These are phyloP conservation scores for Nicotiana knightiana DNA, from an alignment of 257 asterid genomes.

Conservation along the genomic window DNA sequence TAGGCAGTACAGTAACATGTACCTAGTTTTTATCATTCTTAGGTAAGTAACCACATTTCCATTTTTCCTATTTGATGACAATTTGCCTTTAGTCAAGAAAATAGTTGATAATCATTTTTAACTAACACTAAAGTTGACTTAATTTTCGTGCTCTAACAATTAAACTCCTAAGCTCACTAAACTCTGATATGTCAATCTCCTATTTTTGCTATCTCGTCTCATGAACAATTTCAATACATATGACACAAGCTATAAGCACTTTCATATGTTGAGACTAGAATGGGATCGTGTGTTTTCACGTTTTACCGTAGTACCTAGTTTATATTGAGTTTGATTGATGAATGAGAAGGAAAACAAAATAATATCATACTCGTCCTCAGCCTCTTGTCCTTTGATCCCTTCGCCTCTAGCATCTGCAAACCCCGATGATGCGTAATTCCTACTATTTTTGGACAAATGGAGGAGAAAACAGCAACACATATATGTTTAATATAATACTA, in stretches of 20 bases:
- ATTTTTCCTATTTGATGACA: not conserved
- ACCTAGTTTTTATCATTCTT: not conserved
- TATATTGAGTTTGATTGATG: not conserved
- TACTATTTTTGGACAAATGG: too few relatives aligned
- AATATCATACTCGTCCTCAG: not conserved
- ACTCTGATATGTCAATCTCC: too few relatives aligned
- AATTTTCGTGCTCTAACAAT: too few relatives aligned
- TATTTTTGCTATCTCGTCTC: not conserved
- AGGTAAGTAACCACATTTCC: not conserved
- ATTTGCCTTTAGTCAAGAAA: not conserved
- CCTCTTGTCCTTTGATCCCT: not conserved
- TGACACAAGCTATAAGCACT: not conserved
- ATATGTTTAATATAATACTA: too few relatives aligned
- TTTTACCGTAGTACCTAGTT: not conserved
- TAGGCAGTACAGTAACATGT: not conserved
- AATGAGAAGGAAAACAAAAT: not conserved
- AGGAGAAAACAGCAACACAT: too few relatives aligned
- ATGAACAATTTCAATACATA: too few relatives aligned
- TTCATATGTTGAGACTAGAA: not conserved
- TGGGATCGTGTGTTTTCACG: too few relatives aligned
- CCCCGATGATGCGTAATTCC: too few relatives aligned
- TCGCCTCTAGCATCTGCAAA: not conserved
- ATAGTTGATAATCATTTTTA: not conserved
- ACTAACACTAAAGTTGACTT: not conserved
- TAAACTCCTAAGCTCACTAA: too few relatives aligned